A percentile compares a stretch with the other conserved stretches of the same genome.
Evolutionary conservation across 768 basidiomycete species (phyloP).

Genomic region (Lactarius tabidus): DNA sequence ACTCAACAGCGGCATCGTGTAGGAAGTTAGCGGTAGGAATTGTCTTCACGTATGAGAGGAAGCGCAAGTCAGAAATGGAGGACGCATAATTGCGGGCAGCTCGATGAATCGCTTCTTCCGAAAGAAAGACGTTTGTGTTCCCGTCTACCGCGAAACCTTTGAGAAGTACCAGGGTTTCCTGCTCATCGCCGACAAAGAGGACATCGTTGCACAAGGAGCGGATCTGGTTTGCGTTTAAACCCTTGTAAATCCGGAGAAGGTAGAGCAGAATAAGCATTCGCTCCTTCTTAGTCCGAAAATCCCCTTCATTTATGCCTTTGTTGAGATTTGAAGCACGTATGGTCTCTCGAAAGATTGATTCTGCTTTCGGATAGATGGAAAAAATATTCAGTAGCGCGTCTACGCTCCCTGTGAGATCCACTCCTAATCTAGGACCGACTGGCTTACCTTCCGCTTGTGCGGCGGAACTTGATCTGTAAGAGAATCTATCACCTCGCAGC

Average conservation of each 20-base stretch:
- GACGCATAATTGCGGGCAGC: conserved; percentile 1
- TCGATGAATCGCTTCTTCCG: conserved; percentile 5
- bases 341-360: background rate
- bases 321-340: background rate
- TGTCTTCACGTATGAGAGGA: conserved; percentile 7
- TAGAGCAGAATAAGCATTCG: conserved; percentile 1
- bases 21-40: background rate
- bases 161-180: background rate
- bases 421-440: too few relatives aligned
- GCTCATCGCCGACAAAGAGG: background rate
- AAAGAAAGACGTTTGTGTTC: background rate
- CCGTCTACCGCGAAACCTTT: background rate
- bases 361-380: background rate
- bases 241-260: background rate
- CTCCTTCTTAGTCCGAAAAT: conserved; percentile 7
- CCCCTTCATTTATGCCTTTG: background rate
- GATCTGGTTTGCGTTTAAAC: background rate
- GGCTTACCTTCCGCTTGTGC: background rate
- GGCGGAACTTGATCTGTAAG: background rate
- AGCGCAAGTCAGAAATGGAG: conserved; percentile 6
- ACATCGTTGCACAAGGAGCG: background rate
- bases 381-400: conserved; percentile 8
- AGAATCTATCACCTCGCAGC: background rate
- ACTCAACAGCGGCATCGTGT: too few relatives aligned
- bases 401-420: background rate